Evolutionary conservation across 1,139 yeast species (phyloP).

Genomic region (Scheffersomyces segobiensis): DNA sequence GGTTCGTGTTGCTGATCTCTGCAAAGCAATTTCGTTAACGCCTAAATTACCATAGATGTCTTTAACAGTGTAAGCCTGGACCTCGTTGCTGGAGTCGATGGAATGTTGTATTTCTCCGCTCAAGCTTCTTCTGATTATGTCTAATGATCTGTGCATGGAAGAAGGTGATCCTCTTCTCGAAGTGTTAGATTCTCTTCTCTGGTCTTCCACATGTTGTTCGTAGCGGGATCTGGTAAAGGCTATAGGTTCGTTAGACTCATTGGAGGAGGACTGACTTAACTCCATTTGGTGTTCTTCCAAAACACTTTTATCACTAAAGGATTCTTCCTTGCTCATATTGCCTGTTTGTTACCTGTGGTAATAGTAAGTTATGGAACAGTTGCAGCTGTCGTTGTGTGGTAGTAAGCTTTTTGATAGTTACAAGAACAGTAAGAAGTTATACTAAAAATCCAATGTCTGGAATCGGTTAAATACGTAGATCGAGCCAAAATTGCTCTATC

Average conservation of each 20-base stretch:
- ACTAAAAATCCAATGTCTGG: not conserved
- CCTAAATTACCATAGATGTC: conserved; percentile 38
- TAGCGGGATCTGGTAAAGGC: conserved; percentile 14
- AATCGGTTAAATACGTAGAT: not conserved
- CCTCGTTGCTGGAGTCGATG: not conserved
- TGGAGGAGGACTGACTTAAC: conserved; percentile 10
- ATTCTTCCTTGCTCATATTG: not conserved
- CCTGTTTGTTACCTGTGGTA: no score
- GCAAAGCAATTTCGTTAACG: conserved; percentile 17
- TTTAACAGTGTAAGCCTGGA: conserved; percentile 22
- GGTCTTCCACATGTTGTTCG: conserved; percentile 3
- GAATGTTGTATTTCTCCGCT: conserved; percentile 8
- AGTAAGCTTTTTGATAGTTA: not conserved
- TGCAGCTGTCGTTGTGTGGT: not conserved
- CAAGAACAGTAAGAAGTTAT: no score
- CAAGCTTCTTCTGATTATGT: conserved; percentile 11
- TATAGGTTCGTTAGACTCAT: conserved; percentile 11
- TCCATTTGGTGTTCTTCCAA: conserved; percentile 3
- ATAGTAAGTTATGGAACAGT: not conserved
- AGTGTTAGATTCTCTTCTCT: conserved; percentile 12
- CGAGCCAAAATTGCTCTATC: not conserved
- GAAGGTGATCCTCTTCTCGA: conserved; percentile 15
- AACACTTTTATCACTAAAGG: conserved; percentile 1
- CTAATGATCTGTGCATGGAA: conserved; percentile 16
- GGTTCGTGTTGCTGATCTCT: conserved; percentile 21